Evolutionary conservation across 805 yeast genomes (phyloP), one percentile per base, ranked within the genome.

Genomic region (Gaillardinia entomophila): DNA sequence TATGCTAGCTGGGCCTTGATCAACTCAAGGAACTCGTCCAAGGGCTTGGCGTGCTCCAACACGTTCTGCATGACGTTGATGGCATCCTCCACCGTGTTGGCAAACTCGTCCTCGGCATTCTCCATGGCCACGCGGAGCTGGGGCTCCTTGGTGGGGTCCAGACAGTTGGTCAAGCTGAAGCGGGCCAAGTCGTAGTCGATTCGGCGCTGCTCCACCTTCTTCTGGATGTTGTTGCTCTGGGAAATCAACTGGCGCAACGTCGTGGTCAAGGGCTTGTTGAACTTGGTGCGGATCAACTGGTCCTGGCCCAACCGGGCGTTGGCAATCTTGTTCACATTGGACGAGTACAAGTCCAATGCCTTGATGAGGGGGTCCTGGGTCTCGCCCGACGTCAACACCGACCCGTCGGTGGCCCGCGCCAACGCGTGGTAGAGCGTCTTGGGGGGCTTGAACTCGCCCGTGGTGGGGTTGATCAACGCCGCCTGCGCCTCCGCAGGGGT

Each of bases 51-150:
- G 35, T 78, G 69, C 36, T 79, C 79, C 43, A 86, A 73, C 18
- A 82, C 89, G 52, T 80, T 79, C 63, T 80, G 85, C 89, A 86
- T 81, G 38, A 82, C 76, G 25, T 78, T 66, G 34, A 85, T 86
- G 25, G 95, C 92, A 50, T 82, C 92, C 62, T 86, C 95, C 23
- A 87, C 87, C 16, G 89, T 82, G 45, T 83, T 85, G 29, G 92
- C 95, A 56, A 86, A 86, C 50, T 82, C 89, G 50, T 86, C 96
- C 62, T 86, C 96, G 32, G 86, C 78, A 40, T 79, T 75, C 59
- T 86, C 95, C 73, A 86, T 79, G 42, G 77, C 74, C 31, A 79
- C 82, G 48, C 89, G 71, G 38, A 82, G 72, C 31, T 78, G 78
- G 12, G 89, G 86, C 51, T 81, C 82, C 58, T 78, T 78, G 23